These are phyloP conservation scores for Pseudogymnoascus sp. DNA, from an alignment of 2,329 filamentous ascomycete species.

Conservation along the genomic window DNA sequence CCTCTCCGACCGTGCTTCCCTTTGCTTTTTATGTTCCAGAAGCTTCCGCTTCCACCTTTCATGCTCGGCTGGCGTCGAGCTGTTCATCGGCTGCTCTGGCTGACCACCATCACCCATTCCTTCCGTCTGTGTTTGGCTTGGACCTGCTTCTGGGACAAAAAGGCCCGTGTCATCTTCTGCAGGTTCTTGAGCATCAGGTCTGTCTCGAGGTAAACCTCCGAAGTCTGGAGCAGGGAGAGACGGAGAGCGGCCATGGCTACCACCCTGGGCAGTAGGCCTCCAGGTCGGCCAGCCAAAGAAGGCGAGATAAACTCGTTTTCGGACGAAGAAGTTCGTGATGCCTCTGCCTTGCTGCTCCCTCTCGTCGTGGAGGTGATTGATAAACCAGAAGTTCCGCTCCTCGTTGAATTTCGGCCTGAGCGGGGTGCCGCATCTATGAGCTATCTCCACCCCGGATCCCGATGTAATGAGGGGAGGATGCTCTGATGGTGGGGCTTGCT, in stretches of 20 bases:
- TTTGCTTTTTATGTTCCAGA: background rate
- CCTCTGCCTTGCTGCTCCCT: slow-evolving; percentile 9
- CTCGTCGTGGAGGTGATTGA: slow-evolving; percentile 15
- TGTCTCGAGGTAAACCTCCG: background rate
- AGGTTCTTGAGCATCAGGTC: background rate
- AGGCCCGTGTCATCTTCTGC: background rate
- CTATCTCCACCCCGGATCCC: slow-evolving; percentile 6
- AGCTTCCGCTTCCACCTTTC: background rate
- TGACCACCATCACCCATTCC: background rate
- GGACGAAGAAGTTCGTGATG: slow-evolving; percentile 17
- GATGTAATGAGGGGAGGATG: slow-evolving; percentile 12
- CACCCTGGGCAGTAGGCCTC: background rate
- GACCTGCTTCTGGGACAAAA: background rate
- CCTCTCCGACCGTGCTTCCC: background rate
- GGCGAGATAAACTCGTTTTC: slow-evolving; percentile 16
- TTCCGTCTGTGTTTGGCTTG: background rate
- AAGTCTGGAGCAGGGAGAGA: background rate
- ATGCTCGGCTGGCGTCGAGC: background rate
- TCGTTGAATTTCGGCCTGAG: slow-evolving; percentile 10
- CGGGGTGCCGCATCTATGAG: slow-evolving; percentile 1
- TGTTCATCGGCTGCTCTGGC: background rate
- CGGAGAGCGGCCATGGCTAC: background rate
- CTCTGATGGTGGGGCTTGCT: background rate
- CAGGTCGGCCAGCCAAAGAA: slow-evolving; percentile 14
- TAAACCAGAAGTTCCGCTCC: slow-evolving; percentile 14